Evolutionary conservation across 176 grass and related monocot species (phyloP), one percentile per base, ranked within the genome.

Genomic region (Pontederia paniculata): DNA sequence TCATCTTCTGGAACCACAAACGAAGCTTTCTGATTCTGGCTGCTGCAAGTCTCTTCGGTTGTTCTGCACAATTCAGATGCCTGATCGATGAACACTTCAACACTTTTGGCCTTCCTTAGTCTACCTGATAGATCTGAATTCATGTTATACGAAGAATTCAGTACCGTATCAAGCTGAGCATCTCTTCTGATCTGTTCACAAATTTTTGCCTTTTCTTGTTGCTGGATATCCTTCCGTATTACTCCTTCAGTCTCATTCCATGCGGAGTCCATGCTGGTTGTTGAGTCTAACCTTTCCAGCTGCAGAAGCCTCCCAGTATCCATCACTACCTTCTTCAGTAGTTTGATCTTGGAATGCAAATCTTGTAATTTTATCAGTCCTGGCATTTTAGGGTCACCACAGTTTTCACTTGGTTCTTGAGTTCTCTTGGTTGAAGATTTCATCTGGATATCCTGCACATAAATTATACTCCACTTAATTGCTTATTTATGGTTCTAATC

Each of bases 101-200:
- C 23, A 3, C 56, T 42, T 66, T 53, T 63, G 42, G 31, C 45
- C 37, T 55, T 45, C 52, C 12, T 57, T 62, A 23, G 22, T 55
- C 19, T 48, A 62, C 7, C 56, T 50, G 47, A 61, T 63, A 47
- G 66, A 70, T 44, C 22, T 9, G 2, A 3, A 43, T 67, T 67
- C 17, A n/a, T 19, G 50, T 66, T 46, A 48, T 53, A 12, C 17
- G 69, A 51, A 58, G 93, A 80, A 55, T 81, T 87, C 48, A 88
- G 80, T 46, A 98, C 80, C 0, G 91, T 83, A 75, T 98, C 87
- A 5, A 98, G 83, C 76, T 98, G 93, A 66, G 91, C 84, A 55
- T 98, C 93, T 54, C 88, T 98, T 63, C 85, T 62, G 66, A 89
- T 80, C 0, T 80, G 69, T 57, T 87, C 77, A 14, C 84, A 84